Percentiles rank a stretch among this genome's conserved stretches.
Evolutionary conservation across 2,329 filamentous ascomycete genomes (phyloP).

Genomic region (Xylaria sp.): DNA sequence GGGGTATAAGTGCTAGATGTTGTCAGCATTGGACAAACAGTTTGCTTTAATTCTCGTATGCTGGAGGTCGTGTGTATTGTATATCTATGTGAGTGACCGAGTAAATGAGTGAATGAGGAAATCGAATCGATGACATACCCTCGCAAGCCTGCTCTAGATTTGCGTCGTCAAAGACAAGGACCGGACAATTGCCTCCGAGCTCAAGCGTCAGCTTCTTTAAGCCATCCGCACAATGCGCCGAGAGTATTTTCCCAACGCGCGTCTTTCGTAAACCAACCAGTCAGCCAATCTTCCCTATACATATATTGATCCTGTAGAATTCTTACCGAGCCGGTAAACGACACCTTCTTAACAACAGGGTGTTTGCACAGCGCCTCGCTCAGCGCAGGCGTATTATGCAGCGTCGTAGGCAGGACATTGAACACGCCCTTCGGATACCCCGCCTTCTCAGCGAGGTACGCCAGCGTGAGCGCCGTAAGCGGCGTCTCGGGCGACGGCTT

Average conservation of each 20-base stretch:
- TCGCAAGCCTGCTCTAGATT: slow-evolving; percentile 66
- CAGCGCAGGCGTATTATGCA: slow-evolving; percentile 51
- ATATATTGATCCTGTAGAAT: background rate
- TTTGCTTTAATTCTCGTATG: no score
- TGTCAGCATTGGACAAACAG: no score
- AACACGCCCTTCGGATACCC: slow-evolving; percentile 79
- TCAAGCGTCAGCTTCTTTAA: slow-evolving; percentile 75
- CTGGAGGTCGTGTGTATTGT: no score
- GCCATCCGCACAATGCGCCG: slow-evolving; percentile 64
- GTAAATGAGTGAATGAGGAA: no score
- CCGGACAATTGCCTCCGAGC: slow-evolving; percentile 72
- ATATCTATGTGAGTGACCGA: no score
- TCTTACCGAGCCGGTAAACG: slow-evolving; percentile 68
- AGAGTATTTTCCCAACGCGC: slow-evolving; percentile 70
- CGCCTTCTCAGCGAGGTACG: slow-evolving; percentile 64
- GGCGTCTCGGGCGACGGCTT: slow-evolving; percentile 75
- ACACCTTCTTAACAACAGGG: slow-evolving; percentile 64
- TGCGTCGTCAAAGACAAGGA: slow-evolving; percentile 72
- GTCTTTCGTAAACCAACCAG: slow-evolving; percentile 55
- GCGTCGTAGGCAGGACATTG: slow-evolving; percentile 53
- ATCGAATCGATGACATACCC: slow-evolving; percentile 36
- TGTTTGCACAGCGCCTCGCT: slow-evolving; percentile 55
- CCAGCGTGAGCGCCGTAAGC: slow-evolving; percentile 60
- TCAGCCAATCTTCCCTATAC: background rate
- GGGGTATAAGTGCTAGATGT: slow-evolving; percentile 38